Evolutionary conservation across 2,329 filamentous ascomycete genomes (phyloP), one percentile per base, ranked within the genome.

Genomic region (Lasiodiplodia sp.): DNA sequence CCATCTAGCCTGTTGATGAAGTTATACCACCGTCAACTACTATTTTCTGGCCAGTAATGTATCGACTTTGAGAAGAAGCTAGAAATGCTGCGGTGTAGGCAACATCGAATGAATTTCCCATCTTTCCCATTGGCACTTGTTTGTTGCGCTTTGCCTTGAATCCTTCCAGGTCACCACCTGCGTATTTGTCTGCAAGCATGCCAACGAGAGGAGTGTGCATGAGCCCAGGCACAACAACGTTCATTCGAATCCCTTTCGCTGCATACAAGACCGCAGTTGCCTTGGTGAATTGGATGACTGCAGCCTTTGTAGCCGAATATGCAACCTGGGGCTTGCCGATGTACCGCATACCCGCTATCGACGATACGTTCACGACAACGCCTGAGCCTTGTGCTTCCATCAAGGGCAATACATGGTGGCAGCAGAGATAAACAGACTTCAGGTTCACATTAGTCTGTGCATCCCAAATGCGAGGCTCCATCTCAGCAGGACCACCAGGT

Each of bases 151-250:
- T 21, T 16, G 10, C 31, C 37, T 49, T 7, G n/a, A 55, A 38
- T 23, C 55, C 53, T 51, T 68, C 40, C 57, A 4, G 37, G 65
- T 57, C 12, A 47, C 55, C 55, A 40, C 55, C n/a, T 25, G 23
- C 34, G 38, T 37, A 11, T 18, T 37, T n/a, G 53, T 31, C 28
- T 31, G 25, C 53, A 56, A 56, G 68, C 44, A 68, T 72, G 14
- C 60, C 64, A 25, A 37, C 71, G 3, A 73, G 56, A 25, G 72
- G 72, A 18, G 87, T 88, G 66, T 87, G 79, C 73, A 88, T 88
- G 68, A 89, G 73, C 0, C 87, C 87, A 0, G 87, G 87, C 0
- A 87, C 84, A 0, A 88, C 85, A 0, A 82, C 82, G 71, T 89
- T 89, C 40, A 88, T 69, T n/a, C 86, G 75, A 3, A 88, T 80